Evolutionary conservation across 495 filamentous ascomycete genomes (phyloP), one percentile per base, ranked within the genome.

Genomic region (Pseudoneurospora amorphoporcata): DNA sequence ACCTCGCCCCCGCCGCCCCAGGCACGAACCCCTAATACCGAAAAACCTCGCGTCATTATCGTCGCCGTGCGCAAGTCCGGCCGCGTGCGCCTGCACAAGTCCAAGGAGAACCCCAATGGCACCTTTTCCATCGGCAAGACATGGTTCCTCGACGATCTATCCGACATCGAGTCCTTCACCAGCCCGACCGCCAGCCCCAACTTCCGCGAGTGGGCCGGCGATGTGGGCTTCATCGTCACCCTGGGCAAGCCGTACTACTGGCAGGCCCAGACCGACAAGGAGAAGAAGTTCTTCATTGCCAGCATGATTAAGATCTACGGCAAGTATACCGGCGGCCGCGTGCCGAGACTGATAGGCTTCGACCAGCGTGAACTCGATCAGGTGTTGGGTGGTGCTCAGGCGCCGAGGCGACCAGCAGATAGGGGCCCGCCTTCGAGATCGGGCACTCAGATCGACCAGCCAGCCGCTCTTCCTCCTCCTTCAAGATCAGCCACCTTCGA

Each of bases 51-150:
- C 68, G 85, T 97, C 69, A 96, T 99, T 73, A 92, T 99, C 73
- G 89, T 98, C 73, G 90, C 95, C 10, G 95, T 99, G 72, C 89
- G 92, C 65, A 95, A 92, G 74, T 97, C 95, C 0, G 95, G 95
- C 68, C 88, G 94, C 72, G 94, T 99, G 74, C 92, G 94, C 70
- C 89, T 99, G 85, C 95, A 98, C 84, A 99, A 99, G 81, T 94
- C 93, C 69, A 90, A 96, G 73, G 96, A 99, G 80, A 99, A 99
- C 79, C 86, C 86, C 58, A 97, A 98, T 82, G 92, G 93, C 39
- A 88, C 92, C 4, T 99, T 97, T 81, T 98, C 95, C 8, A 98
- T 99, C 76, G 95, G 95, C 47, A 99, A 99, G 82, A 98, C 94
- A 4, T 99, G 95, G 95, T 90, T 91, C 78, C 85, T 99, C 70